Base-by-base conservation (phyloP, 73 alveolate genomes). In the Paramecium primaurelia region DNA sequence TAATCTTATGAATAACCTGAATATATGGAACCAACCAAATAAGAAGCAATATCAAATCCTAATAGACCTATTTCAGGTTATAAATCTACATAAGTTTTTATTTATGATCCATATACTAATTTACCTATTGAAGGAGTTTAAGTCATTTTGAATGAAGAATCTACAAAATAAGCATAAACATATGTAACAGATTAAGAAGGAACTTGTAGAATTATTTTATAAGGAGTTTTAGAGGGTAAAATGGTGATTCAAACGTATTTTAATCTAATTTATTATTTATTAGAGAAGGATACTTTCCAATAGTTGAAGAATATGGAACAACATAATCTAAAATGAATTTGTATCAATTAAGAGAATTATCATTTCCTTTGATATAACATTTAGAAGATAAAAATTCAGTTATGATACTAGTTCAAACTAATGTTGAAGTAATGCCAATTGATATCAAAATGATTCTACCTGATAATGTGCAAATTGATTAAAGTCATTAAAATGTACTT, bases 181-280 rank as follows among this genome's bases (percentile, higher is more conserved):
- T 80, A 80, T 36, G 58, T 64, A 25, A 80, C 91, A 1, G 91
- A 80, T 80, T n/a, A 22, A n/a, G 91, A 80, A 80, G 91, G 91
- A 45, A 45, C 91, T 44, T 80, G 91, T 12, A 80, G 37, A 10
- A 80, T 80, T 4, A 80, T 80, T 3, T 44, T 80, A 11, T 36
- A 80, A 80, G 75, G 75, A 8, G 91, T 80, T 1, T 49, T 80
- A 14, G 91, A 80, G 20, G 91, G 91, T 3, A 80, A 80, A 47
- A 45, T 80, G 91, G 71, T 80, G 22, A 80, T 80, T 11, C 12
- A 22, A 49, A 20, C 26, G 88, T 75, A 75, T 18, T 16, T 5
- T 18, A 54, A n/a, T 36, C n/a, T 75, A 11, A 11, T 36, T 4
- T 3, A 30, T 30, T 30, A 8, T 22, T 8, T 36, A 22, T 37